Evolutionary conservation across 306 rosid species (phyloP), one percentile per base, ranked within the genome.

Genomic region (Malus fusca): DNA sequence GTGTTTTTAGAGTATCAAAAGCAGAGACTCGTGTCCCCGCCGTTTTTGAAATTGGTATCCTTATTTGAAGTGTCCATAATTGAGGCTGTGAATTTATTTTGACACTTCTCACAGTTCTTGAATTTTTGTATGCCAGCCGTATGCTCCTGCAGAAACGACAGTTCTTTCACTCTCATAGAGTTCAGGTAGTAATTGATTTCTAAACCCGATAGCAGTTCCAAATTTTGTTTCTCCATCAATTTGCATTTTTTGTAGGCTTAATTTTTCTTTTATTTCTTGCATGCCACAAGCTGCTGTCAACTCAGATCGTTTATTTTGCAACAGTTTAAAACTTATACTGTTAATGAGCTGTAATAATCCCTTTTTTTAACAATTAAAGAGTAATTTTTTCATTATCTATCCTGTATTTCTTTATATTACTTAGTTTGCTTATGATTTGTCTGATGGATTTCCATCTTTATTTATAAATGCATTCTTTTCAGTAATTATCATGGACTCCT

Each of bases 91-190:
- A 35, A 67, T 75, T 77, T 35, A 68, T 75, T 78, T 77, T 79
- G 55, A 65, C 25, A 75, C 25, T 78, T 64, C 51, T 64, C 68
- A 31, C 44, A 11, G 69, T 21, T 40, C 71, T 72, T 55, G 56
- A 78, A 66, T 67, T 72, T 69, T 72, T 75, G 59, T 79, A 77
- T 85, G 48, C 77, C 93, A 95, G 96, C 84, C 97, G 96, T 52
- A 75, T 87, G 84, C 93, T 95, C 71, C 86, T 95, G 82, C 99
- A 90, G 88, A 95, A 95, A 80, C 90, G 99, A 80, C 97, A 88
- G 83, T 95, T 95, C 86, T 95, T 88, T 89, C 99, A 95, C 85
- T 95, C 99, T 35, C 99, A 95, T 76, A 88, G 99, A 81, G 99
- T 95, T 83, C 99, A 95, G 99, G 99, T 92, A 81, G 80, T 78